Evolutionary conservation across 2,329 filamentous ascomycete genomes (phyloP).

Genomic region (Penicillium digitatum): DNA sequence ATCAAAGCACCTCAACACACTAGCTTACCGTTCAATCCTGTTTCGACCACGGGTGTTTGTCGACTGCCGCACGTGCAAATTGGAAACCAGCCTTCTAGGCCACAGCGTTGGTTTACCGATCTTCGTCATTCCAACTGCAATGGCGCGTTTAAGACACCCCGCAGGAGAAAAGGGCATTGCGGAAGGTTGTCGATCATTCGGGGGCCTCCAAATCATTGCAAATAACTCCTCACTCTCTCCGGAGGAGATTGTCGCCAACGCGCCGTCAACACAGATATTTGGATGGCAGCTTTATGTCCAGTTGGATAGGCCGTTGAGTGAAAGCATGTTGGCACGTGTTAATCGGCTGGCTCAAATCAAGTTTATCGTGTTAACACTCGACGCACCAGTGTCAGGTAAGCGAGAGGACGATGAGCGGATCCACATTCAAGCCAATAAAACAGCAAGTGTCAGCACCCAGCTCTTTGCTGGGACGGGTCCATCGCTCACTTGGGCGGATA

Average conservation of each 20-base stretch:
- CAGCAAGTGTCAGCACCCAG: slow-evolving; percentile 71
- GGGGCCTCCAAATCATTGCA: slow-evolving; percentile 74
- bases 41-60: slow-evolving; percentile 83
- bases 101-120: slow-evolving; percentile 71
- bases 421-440: slow-evolving; percentile 7
- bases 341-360: not conserved
- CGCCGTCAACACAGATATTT: not conserved
- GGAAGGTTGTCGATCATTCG: slow-evolving; percentile 68
- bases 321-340: not conserved
- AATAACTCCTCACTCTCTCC: not conserved
- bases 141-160: slow-evolving; percentile 81
- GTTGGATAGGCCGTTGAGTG: not conserved
- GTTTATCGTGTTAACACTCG: not conserved
- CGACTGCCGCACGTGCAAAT: slow-evolving; percentile 74
- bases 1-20: slow-evolving; percentile 75
- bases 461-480: slow-evolving; percentile 84
- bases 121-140: slow-evolving; percentile 81
- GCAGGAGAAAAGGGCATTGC: slow-evolving; percentile 84
- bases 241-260: not conserved
- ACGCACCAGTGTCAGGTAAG: slow-evolving; percentile 2
- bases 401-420: not conserved
- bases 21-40: slow-evolving; percentile 74
- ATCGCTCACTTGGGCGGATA: slow-evolving; percentile 79
- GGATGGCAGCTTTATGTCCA: slow-evolving; percentile 5
- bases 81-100: slow-evolving; percentile 70